phyloP scores from a whole-genome alignment of 768 basidiomycete genomes.

The Lactarius evosmus region DNA sequence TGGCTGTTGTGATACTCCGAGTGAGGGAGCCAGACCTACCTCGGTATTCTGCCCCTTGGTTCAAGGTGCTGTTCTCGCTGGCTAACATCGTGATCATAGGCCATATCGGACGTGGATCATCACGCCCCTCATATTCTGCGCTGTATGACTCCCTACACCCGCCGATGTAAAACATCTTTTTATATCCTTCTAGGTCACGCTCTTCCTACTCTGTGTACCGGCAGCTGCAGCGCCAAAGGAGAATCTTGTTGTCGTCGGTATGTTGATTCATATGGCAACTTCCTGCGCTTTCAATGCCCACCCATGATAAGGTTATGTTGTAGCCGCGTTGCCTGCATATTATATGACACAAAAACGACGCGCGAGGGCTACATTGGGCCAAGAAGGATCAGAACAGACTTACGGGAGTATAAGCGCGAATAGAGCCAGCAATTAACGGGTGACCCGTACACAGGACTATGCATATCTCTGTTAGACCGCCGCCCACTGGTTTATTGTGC shows the following conservation, averaged over 20 bases:
- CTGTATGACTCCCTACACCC: neutral
- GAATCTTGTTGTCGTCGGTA: constrained; percentile 4
- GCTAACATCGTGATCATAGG: neutral
- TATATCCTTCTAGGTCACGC: neutral
- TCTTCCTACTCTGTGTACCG: constrained; percentile 17
- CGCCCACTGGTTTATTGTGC: neutral
- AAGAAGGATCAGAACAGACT: neutral
- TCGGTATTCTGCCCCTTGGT: neutral
- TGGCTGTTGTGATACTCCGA: constrained; percentile 12
- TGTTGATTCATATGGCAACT: neutral
- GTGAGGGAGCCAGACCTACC: constrained; percentile 11
- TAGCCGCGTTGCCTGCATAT: constrained; percentile 10
- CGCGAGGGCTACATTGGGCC: neutral
- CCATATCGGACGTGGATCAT: constrained; percentile 17
- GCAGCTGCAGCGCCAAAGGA: constrained; percentile 6
- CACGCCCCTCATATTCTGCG: constrained; percentile 16
- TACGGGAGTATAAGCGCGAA: constrained; percentile 2
- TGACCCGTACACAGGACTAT: neutral
- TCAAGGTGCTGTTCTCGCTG: neutral
- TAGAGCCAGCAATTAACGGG: neutral
- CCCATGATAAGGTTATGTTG: neutral
- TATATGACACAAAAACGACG: constrained; percentile 6
- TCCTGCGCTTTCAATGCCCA: neutral
- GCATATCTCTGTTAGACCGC: neutral
- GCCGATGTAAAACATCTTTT: neutral